Base-by-base conservation (phyloP, 495 filamentous ascomycete genomes). In the Aspergillus incahuasiensis region DNA sequence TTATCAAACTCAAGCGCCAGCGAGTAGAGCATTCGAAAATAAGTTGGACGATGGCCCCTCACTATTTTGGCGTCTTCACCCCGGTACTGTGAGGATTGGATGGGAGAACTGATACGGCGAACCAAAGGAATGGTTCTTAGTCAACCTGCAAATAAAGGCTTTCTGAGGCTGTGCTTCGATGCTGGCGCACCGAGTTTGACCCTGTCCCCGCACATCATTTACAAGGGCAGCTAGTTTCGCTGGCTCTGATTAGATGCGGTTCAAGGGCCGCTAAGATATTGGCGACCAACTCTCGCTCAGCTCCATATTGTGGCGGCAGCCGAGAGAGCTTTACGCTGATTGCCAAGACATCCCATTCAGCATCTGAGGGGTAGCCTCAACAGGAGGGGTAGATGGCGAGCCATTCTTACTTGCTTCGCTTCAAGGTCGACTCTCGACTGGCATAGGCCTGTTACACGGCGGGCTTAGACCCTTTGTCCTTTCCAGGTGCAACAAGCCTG, bases 111-210 rank as follows among this genome's bases (percentile, higher is more conserved):
- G n/a, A 55, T 25, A 30, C 43, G 34, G 21, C 18, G 54, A 50
- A 38, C 38, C 21, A 48, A 41, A 39, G 44, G 39, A 6, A 13
- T 6, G n/a, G 35, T 28, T 53, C 53, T 54, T 57, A 51, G 49
- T 53, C 51, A 52, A 41, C 49, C 35, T 55, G 19, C 39, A 54
- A 45, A 59, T 40, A 46, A 54, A 40, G 52, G 40, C 56, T 22
- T 46, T 59, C 48, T 58, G 53, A 54, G 59, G 56, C 56, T 59
- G 58, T 64, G 62, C 57, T 28, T 43, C 28, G 43, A 45, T 32
- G 41, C 49, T 53, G 51, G 52, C 57, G 38, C 52, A 54, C 25
- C 30, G 22, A 35, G 56, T 58, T 32, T 35, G 46, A 46, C 47
- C 49, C 22, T 52, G 34, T 22, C 25, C 55, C 59, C 59, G 54